Percentiles rank a stretch among this genome's conserved stretches.
Conservation (phyloP, 73 alveolate species). For the Tetrahymena malaccensis region DNA sequence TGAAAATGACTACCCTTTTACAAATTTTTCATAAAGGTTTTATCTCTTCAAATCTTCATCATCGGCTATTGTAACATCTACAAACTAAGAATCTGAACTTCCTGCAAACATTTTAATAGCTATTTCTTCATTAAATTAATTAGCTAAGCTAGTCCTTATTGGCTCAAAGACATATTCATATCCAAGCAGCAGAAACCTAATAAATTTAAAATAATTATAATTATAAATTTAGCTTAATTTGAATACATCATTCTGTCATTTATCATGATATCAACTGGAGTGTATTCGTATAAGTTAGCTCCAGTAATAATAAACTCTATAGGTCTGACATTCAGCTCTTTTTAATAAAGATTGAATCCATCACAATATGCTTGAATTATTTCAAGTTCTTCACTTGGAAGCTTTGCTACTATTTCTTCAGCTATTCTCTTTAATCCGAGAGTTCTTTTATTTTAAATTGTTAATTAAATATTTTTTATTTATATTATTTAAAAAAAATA, state of each 20-base stretch:
- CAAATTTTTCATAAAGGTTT: background rate
- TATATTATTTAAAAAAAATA: background rate
- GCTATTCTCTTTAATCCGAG: background rate
- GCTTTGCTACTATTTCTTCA: background rate
- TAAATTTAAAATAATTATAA: no score
- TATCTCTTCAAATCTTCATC: background rate
- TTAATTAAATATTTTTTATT: no score
- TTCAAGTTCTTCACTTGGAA: background rate
- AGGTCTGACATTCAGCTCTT: background rate
- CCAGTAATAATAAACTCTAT: background rate
- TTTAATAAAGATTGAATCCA: background rate
- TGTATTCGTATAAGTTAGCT: background rate
- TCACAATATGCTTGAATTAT: background rate
- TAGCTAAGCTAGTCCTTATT: background rate
- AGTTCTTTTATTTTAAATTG: background rate
- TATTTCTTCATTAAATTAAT: background rate
- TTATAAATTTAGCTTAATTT: no score
- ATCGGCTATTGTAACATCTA: background rate
- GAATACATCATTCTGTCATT: background rate
- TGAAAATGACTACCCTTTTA: background rate
- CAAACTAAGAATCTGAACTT: background rate
- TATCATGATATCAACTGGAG: background rate
- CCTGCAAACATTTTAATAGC: background rate
- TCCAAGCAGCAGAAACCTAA: background rate
- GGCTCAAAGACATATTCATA: background rate